Evolutionary conservation across 345 rosid species (phyloP), one percentile per base, ranked within the genome.

Genomic region (Eucalyptus sp.): DNA sequence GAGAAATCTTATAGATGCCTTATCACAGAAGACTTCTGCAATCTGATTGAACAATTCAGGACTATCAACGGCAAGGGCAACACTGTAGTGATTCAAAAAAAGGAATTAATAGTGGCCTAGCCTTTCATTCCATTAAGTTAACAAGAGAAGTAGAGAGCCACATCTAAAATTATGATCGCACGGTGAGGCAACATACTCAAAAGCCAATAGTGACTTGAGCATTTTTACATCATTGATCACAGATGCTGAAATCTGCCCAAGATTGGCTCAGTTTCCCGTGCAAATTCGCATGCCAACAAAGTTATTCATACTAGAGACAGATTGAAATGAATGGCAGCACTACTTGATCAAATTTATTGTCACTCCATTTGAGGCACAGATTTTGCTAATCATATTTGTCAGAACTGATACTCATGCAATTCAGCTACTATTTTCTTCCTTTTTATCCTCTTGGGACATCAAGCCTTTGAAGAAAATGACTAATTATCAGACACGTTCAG

Each of bases 21-120:
- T 92, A 87, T 94, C 90, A 91, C 79, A 89, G 92, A 97, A 93
- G 86, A 91, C 88, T 91, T 93, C 94, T 29, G 94, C 92, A 87
- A 97, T 93, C 84, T 91, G 95, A 94, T 95, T 95, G 96, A 92
- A 95, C 89, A 97, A 92, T 90, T 96, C 96, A 89, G 99, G 95
- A 91, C 92, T 94, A 87, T 97, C 98, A 89, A 97, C 96, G 87
- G 92, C 98, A 90, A 97, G 95, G 87, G 95, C 98, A 91, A 95
- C 96, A 92, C 98, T 97, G 97, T 89, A 90, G 89, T 86, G 88
- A 83, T 31, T 43, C 22, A 50, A 6, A 31, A 89, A 54, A 44
- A 68, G 88, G 31, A 83, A 46, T 41, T 43, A 41, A 83, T 62
- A 62, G 71, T 29, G 71, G 17, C 33, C 71, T 62, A 62, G 17